phyloP scores from a whole-genome alignment of 139 green algal species.

The Auxenochlorella pyrenoidosa region DNA sequence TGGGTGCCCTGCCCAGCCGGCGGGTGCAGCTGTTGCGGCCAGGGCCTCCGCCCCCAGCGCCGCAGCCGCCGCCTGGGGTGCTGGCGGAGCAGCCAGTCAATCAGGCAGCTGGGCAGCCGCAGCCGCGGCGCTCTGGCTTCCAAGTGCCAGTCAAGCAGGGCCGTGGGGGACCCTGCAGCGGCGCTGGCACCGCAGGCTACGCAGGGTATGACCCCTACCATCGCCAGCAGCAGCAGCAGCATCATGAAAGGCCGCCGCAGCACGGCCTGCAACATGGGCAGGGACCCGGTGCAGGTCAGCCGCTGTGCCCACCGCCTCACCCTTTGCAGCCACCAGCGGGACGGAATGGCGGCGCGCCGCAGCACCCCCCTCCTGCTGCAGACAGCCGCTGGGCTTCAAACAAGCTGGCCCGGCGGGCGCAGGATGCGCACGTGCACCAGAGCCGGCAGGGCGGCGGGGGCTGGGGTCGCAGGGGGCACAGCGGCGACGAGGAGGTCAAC shows the following conservation, averaged over 20 bases:
- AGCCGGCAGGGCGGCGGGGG: background rate
- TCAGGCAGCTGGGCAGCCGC: constrained; percentile 7
- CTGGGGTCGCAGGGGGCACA: background rate
- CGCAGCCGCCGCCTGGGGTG: constrained; percentile 22
- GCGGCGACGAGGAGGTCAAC: background rate
- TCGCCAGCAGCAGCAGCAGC: constrained; percentile 18
- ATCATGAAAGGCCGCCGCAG: background rate
- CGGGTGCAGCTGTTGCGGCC: constrained; percentile 3
- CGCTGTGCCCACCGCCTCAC: background rate
- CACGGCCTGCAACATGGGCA: background rate
- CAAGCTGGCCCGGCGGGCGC: constrained; percentile 3
- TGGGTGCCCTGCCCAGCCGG: background rate
- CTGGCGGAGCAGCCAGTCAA: constrained; percentile 32
- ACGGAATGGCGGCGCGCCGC: background rate
- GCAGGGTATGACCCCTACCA: background rate
- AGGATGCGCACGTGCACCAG: constrained; percentile 25
- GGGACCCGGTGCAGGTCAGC: background rate
- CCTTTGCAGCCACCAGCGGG: background rate
- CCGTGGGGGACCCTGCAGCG: background rate
- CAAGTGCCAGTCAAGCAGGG: constrained; percentile 4
- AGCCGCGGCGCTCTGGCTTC: constrained; percentile 22
- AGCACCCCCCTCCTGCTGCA: background rate
- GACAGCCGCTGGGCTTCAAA: constrained; percentile 23
- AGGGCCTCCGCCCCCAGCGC: constrained; percentile 36
- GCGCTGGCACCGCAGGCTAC: background rate